Conservation (phyloP, 352 stramenopile genomes). For the Pythium oligandrum region DNA sequence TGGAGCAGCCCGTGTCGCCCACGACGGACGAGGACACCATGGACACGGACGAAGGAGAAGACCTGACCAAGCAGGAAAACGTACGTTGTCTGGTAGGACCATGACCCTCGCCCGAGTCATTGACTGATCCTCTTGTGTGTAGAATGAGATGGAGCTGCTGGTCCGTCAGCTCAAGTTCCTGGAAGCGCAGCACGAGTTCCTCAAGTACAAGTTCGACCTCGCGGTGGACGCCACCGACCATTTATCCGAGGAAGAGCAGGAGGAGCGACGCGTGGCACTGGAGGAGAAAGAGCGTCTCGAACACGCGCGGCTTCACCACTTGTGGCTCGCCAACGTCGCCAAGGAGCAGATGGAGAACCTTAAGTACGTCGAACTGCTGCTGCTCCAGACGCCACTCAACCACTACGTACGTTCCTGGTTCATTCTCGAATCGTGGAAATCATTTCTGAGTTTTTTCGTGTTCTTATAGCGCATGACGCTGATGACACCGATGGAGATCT, state of each 20-base stretch:
- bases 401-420: constrained; percentile 41
- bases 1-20: too few relatives aligned
- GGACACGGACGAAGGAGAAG: too few relatives aligned
- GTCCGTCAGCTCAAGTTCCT: constrained; percentile 45
- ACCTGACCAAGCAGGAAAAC: too few relatives aligned
- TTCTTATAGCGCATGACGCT: constrained; percentile 41
- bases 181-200: constrained; percentile 49
- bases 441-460: neutral
- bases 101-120: too few relatives aligned
- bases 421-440: too few relatives aligned
- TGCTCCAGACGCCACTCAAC: constrained; percentile 39
- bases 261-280: constrained; percentile 11
- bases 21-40: too few relatives aligned
- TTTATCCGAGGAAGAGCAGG: constrained; percentile 4
- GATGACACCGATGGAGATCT: constrained; percentile 69
- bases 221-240: neutral
- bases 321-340: constrained; percentile 28
- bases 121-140: neutral
- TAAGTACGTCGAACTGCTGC: constrained; percentile 29
- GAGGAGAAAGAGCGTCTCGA: constrained; percentile 27
- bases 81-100: too few relatives aligned
- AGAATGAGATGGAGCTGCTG: constrained; percentile 35
- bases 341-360: constrained; percentile 41
- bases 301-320: constrained; percentile 18
- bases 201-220: constrained; percentile 37